These are phyloP conservation scores for Jaapia argillacea DNA, from an alignment of 768 basidiomycete genomes.

Conservation along the genomic window DNA sequence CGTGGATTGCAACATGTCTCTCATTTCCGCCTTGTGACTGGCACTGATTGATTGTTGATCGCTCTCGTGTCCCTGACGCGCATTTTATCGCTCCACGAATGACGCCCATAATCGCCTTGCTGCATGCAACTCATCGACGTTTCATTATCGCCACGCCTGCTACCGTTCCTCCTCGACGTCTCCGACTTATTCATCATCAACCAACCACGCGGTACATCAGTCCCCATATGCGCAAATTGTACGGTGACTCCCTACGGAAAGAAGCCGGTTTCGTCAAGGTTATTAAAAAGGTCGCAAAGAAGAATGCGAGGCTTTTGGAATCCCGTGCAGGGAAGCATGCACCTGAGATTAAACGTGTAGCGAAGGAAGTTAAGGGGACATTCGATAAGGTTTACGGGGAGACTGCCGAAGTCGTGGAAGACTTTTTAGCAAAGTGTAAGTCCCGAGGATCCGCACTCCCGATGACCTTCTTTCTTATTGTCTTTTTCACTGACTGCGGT, in stretches of 20 bases:
- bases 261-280: constrained; percentile 98
- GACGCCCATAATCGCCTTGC: no score
- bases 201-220: constrained; percentile 27
- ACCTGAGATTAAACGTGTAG: constrained; percentile 75
- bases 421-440: constrained; percentile 86
- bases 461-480: constrained; percentile 8
- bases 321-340: constrained; percentile 71
- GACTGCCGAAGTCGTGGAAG: constrained; percentile 87
- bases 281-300: constrained; percentile 86
- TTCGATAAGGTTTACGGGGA: constrained; percentile 96
- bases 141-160: no score
- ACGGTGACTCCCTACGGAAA: constrained; percentile 87
- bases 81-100: no score
- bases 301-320: constrained; percentile 70
- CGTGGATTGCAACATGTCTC: constrained; percentile 18
- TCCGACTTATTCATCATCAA: background rate
- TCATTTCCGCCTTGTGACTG: no score
- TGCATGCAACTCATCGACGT: no score
- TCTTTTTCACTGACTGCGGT: no score
- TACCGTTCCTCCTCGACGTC: no score
- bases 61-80: no score
- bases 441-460: constrained; percentile 5
- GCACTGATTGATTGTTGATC: no score
- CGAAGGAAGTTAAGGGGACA: constrained; percentile 85
- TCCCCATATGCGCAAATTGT: constrained; percentile 97